These are phyloP conservation scores for Petasospora fabianii DNA, from an alignment of 1,139 yeast species.

Conservation along the genomic window DNA sequence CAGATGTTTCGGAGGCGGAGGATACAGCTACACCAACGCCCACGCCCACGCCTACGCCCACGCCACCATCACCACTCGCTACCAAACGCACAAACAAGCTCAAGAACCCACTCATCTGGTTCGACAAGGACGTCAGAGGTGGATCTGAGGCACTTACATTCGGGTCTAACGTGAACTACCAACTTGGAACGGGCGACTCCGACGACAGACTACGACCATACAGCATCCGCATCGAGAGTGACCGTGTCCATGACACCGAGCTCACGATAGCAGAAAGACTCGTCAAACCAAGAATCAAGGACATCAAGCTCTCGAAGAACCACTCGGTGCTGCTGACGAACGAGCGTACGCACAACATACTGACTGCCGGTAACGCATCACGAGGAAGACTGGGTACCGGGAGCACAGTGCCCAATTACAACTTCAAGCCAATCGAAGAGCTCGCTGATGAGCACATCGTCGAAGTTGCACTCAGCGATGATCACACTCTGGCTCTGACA, in stretches of 20 bases:
- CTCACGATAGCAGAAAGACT: constrained; percentile 28
- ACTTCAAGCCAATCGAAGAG: constrained; percentile 36
- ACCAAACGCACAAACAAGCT: not conserved
- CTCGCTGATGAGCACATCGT: constrained; percentile 35
- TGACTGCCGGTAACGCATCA: constrained; percentile 64
- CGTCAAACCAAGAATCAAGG: constrained; percentile 39
- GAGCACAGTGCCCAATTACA: constrained; percentile 35
- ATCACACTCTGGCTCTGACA: constrained; percentile 62
- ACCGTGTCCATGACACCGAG: constrained; percentile 29
- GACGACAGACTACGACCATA: constrained; percentile 44
- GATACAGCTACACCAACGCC: not conserved
- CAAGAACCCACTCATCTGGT: constrained; percentile 20
- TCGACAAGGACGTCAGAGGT: constrained; percentile 37
- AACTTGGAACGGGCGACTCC: constrained; percentile 66
- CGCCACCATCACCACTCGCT: not conserved
- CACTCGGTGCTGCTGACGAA: constrained; percentile 62
- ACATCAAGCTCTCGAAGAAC: constrained; percentile 49
- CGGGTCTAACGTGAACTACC: constrained; percentile 65
- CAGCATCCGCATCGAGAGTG: constrained; percentile 31
- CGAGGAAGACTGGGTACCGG: constrained; percentile 70
- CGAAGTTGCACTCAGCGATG: constrained; percentile 53
- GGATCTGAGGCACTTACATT: constrained; percentile 60
- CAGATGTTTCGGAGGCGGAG: not conserved
- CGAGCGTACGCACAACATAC: constrained; percentile 44
- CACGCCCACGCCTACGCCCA: not conserved